Evolutionary conservation across 2,329 filamentous ascomycete genomes (phyloP).

Genomic region (Fusarium piperis): DNA sequence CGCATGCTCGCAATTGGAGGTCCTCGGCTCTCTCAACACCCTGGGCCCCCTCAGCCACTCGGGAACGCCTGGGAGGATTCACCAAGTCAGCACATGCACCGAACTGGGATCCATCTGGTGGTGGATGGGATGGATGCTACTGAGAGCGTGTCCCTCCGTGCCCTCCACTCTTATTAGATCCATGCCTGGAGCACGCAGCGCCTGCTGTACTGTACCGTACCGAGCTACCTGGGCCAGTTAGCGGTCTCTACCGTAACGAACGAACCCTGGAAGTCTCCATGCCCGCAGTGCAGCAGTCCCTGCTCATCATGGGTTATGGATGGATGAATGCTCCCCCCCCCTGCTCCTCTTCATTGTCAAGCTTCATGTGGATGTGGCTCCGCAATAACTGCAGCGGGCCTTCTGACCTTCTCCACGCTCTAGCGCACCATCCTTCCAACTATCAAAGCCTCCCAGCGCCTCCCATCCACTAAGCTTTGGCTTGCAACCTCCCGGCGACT

Average conservation of each 20-base stretch:
- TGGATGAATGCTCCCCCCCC: not conserved
- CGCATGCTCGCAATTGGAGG: not conserved
- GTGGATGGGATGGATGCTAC: not conserved
- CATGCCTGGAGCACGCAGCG: not conserved
- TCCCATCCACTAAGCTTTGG: conserved; percentile 27
- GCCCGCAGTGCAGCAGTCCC: not conserved
- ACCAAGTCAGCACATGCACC: not conserved
- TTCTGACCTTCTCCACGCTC: conserved; percentile 35
- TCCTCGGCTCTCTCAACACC: not conserved
- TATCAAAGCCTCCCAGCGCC: conserved; percentile 6
- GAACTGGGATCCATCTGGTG: not conserved
- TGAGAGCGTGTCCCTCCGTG: not conserved
- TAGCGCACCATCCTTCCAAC: not conserved
- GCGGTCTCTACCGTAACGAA: not conserved
- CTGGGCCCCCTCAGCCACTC: not conserved
- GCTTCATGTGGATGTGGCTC: conserved; percentile 22
- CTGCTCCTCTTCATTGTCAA: conserved; percentile 10
- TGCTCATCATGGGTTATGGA: not conserved
- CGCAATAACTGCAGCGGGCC: conserved; percentile 22
- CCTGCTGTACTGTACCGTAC: not conserved
- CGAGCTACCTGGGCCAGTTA: not conserved
- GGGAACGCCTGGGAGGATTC: not conserved
- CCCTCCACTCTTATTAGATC: not conserved
- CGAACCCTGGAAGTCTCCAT: not conserved
- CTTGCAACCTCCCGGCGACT: conserved; percentile 31